A percentile compares a stretch with the other conserved stretches of the same genome.
These are phyloP conservation scores for Boletus rufocinnamomeus DNA, from an alignment of 768 basidiomycete species.

Conservation along the genomic window DNA sequence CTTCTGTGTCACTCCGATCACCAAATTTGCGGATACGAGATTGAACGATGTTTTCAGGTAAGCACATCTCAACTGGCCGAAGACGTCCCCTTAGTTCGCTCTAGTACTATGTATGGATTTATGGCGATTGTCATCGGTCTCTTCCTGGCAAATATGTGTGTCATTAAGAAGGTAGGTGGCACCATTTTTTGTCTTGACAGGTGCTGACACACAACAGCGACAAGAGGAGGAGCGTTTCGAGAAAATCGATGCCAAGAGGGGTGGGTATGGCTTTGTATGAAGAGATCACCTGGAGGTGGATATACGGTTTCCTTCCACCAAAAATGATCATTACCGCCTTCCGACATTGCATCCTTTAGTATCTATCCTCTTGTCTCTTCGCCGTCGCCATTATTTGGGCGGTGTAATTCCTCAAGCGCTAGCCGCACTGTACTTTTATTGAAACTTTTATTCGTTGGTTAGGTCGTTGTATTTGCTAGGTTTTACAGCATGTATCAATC, in stretches of 20 bases:
- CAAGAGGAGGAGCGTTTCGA: slow-evolving; percentile 82
- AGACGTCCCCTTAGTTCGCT: not conserved
- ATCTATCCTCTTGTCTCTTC: not conserved
- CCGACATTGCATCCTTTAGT: too few relatives aligned
- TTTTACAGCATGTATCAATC: not conserved
- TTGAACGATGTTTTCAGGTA: slow-evolving; percentile 86
- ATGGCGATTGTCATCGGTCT: slow-evolving; percentile 77
- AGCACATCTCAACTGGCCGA: slow-evolving; percentile 16
- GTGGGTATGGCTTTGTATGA: slow-evolving; percentile 84
- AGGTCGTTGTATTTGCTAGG: slow-evolving; percentile 3
- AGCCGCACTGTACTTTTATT: slow-evolving; percentile 1
- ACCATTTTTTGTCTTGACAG: not conserved
- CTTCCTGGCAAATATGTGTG: slow-evolving; percentile 79
- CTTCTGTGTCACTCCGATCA: slow-evolving; percentile 75
- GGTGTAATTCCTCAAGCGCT: slow-evolving; percentile 1
- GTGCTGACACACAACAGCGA: slow-evolving; percentile 48
- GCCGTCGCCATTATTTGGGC: not conserved
- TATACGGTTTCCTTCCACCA: not conserved
- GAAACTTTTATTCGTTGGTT: not conserved
- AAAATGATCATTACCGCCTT: not conserved
- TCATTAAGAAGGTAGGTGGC: slow-evolving; percentile 72
- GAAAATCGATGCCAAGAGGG: slow-evolving; percentile 87
- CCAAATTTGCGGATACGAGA: slow-evolving; percentile 65
- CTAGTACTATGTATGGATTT: slow-evolving; percentile 74
- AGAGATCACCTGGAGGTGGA: not conserved